Base-by-base conservation (phyloP, 225 moss, liverwort and hornwort species). In the Anthoceros angustus region DNA sequence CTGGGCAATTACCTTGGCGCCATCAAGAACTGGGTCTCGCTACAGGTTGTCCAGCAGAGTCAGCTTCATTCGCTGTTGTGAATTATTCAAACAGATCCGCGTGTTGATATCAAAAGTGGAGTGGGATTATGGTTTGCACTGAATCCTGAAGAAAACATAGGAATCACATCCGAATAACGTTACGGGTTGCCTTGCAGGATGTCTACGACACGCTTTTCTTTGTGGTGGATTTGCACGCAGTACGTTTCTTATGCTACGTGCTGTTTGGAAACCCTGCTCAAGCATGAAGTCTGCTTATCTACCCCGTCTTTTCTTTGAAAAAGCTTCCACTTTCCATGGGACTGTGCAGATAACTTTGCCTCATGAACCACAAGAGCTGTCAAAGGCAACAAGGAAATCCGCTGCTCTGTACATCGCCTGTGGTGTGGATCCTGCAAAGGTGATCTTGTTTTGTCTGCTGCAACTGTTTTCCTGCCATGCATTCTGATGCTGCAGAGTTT, bases 221-320 rank as follows among this genome's bases (percentile, higher is more conserved):
- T 65, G 92, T 98, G 21, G 98, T 98, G 41, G 98, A 92, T 77
- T 87, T 98, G 40, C 98, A 98, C 80, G 98, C 98, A 81, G 94
- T 94, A 88, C 20, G 42, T 39, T 25, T 5, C 18, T 62, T 26
- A 40, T 70, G n/a, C 10, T 39, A 5, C 63, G 61, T 1, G 18
- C 12, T 42, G 66, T 15, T 38, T 15, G 39, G 16, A 16, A 23
- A 66, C 66, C 12, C 66, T 40, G 24, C 12, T 66, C 40, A 14
- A 39, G 10, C 66, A 6, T 14, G 39, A n/a, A 40, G 66, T 15
- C 24, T 11, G 39, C 26, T 42, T 4, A 43, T 16, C 2, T 62
- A 11, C 63, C 24, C 10, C 5, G 65, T 40, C 42, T 45, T 43
- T 14, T 12, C 42, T 41, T 67, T 18, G 20, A 42, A 43, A 16